Base-by-base conservation (phyloP, 1,139 yeast species). In the Pichia sorboxylosa region DNA sequence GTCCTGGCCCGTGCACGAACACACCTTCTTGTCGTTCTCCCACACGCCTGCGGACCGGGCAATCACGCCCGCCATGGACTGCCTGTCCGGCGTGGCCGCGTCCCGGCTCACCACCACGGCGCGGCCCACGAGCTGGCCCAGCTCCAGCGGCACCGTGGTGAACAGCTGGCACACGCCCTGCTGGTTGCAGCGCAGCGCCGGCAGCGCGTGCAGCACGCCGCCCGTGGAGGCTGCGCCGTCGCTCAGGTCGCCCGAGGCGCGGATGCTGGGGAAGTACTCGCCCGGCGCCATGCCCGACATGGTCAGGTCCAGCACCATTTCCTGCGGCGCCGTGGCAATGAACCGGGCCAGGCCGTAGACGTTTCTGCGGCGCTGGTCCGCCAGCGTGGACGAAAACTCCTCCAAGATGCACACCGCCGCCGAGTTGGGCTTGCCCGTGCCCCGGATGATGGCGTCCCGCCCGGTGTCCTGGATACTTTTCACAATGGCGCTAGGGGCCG, bases 41-140 rank as follows among this genome's bases (percentile, higher is more conserved):
- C 97, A 90, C 13, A 76, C 81, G 10, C 98, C 98, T 2, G 98
- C 97, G 47, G 94, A 80, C 50, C 97, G 70, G 2, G 97, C 97
- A 52, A 90, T 73, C 19, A 90, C 94, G 17, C 97, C 97, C 31
- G 73, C 82, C 31, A 76, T 61, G 5, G 77, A 69, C 35, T 63
- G 68, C 4, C 52, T 36, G 27, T 61, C 45, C 3, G 65, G 61
- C 24, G 48, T 39, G 11, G 51, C 50, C 24, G 63, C 62, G 30
- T 60, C 54, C 2, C 13, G 17, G 25, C 34, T 30, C 13, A 87
- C 69, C 2, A 80, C 74, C 34, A 90, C 63, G 17, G 90, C 72
- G 40, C 96, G 65, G 10, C 97, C 97, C 44, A 87, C 82, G 32
- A 85, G 57, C 26, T 78, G 78, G 38, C 63, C 52, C 19, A 85